Evolutionary conservation across 495 filamentous ascomycete genomes (phyloP).

Genomic region (Aspergillus campestris): DNA sequence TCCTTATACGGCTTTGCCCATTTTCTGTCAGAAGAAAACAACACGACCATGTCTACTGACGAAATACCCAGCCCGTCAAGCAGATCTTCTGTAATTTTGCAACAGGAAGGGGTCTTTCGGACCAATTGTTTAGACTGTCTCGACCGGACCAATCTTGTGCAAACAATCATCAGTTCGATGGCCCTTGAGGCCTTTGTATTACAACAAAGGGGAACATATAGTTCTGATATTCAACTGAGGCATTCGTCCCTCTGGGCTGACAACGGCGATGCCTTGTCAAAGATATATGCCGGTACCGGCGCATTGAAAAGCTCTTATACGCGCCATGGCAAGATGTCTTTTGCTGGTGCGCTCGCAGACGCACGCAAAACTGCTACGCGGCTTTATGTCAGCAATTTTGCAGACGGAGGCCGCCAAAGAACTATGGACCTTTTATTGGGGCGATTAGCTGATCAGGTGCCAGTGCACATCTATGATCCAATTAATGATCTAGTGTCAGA

Average conservation of each 20-base stretch:
- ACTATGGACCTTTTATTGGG: conserved; percentile 91
- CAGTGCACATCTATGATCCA: conserved; percentile 84
- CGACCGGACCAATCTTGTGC: conserved; percentile 91
- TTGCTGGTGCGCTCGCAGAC: conserved; percentile 91
- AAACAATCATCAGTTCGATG: conserved; percentile 90
- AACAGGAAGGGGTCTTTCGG: conserved; percentile 90
- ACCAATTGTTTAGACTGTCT: conserved; percentile 96
- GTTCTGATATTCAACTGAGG: conserved; percentile 76
- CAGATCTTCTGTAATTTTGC: conserved; percentile 61
- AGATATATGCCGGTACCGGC: conserved; percentile 94
- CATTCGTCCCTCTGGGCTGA: conserved; percentile 97
- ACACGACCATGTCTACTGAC: conserved; percentile 2
- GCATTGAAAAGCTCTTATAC: conserved; percentile 95
- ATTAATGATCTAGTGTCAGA: conserved; percentile 79
- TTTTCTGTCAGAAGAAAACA: conserved; percentile 65
- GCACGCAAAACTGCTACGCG: conserved; percentile 88
- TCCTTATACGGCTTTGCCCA: conserved; percentile 84
- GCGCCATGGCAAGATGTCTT: conserved; percentile 89
- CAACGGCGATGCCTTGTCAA: conserved; percentile 89
- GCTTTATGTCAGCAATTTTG: conserved; percentile 94
- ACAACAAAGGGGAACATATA: conserved; percentile 56
- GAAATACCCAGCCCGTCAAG: conserved; percentile 24
- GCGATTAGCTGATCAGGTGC: conserved; percentile 69
- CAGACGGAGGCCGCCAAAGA: conserved; percentile 84
- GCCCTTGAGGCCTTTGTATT: conserved; percentile 71